phyloP scores from a whole-genome alignment of 2,329 filamentous ascomycete genomes.

The Sporothrix euskadiensis region DNA sequence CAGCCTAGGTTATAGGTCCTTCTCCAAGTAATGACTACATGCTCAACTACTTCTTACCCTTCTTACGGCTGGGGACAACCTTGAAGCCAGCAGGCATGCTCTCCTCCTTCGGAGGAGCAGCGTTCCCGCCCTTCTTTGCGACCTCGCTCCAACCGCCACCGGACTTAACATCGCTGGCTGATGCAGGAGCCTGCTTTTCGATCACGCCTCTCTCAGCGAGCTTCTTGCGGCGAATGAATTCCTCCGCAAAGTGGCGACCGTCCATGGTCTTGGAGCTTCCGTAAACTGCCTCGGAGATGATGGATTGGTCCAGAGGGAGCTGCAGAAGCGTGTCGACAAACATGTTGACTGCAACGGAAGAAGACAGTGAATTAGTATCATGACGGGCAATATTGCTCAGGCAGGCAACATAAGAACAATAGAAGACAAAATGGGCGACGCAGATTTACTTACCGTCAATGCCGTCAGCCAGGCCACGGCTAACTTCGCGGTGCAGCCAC shows the following conservation, averaged over 20 bases:
- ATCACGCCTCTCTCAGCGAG: conserved; percentile 84
- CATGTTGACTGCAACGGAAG: conserved; percentile 61
- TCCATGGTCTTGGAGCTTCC: conserved; percentile 85
- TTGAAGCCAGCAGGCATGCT: conserved; percentile 68
- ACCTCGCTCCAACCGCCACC: conserved; percentile 91
- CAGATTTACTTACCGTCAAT: conserved; percentile 52
- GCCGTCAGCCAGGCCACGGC: conserved; percentile 64
- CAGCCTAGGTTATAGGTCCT: not conserved
- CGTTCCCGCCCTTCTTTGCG: conserved; percentile 78
- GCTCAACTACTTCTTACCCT: conserved; percentile 67
- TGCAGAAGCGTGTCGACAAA: conserved; percentile 75
- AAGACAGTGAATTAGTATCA: not conserved
- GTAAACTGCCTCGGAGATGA: conserved; percentile 91
- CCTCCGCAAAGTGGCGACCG: conserved; percentile 87
- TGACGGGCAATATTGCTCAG: not conserved
- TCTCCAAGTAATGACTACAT: not conserved
- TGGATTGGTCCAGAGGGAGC: conserved; percentile 72
- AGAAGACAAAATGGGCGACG: not conserved
- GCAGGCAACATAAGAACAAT: not conserved
- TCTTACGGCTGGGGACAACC: conserved; percentile 90
- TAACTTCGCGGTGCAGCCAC: conserved; percentile 81
- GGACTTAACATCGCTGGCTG: conserved; percentile 42
- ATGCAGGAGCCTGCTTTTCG: conserved; percentile 62
- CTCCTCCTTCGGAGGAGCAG: conserved; percentile 49
- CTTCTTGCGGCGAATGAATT: conserved; percentile 91